A percentile compares a stretch with the other conserved stretches of the same genome.
Conservation (phyloP, 306 rosid genomes). For the Pterocarpus santalinus region DNA sequence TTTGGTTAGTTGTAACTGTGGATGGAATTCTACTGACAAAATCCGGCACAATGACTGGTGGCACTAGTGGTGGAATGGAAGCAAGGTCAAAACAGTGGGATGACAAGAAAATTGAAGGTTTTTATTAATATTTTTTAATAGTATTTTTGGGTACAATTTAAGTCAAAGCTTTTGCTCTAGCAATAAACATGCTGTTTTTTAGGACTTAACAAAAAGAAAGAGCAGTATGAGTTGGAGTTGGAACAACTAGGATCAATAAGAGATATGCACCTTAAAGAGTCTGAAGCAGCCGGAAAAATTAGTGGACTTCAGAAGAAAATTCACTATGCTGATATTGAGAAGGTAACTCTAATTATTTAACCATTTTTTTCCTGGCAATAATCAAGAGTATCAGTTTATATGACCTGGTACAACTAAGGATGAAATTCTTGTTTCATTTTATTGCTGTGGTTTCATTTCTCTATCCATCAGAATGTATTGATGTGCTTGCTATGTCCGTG, state of each 20-base stretch:
- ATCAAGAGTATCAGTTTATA: constrained; percentile 6
- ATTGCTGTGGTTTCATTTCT: constrained; percentile 11
- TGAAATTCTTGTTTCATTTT: constrained; percentile 27
- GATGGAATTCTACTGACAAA: constrained; percentile 95
- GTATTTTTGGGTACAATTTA: not conserved
- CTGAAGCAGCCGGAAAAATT: constrained; percentile 90
- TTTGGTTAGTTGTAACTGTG: constrained; percentile 88
- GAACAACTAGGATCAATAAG: constrained; percentile 93
- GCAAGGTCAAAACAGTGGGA: constrained; percentile 99
- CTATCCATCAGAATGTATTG: constrained; percentile 11
- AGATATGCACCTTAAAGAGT: constrained; percentile 97
- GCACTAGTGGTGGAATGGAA: constrained; percentile 99
- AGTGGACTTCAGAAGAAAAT: constrained; percentile 96
- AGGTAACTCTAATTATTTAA: constrained; percentile 61
- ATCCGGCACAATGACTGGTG: constrained; percentile 99
- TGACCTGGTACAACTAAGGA: not conserved
- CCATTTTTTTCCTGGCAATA: not conserved
- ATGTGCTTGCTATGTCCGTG: constrained; percentile 27
- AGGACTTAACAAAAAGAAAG: constrained; percentile 83
- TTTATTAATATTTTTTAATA: not conserved
- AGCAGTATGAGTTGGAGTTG: constrained; percentile 83
- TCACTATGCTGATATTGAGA: constrained; percentile 95
- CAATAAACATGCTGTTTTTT: constrained; percentile 46
- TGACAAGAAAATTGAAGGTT: constrained; percentile 96
- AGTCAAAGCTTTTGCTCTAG: constrained; percentile 40